Base-by-base conservation (phyloP, 2,329 filamentous ascomycete species). In the Orbilia ellipsospora region DNA sequence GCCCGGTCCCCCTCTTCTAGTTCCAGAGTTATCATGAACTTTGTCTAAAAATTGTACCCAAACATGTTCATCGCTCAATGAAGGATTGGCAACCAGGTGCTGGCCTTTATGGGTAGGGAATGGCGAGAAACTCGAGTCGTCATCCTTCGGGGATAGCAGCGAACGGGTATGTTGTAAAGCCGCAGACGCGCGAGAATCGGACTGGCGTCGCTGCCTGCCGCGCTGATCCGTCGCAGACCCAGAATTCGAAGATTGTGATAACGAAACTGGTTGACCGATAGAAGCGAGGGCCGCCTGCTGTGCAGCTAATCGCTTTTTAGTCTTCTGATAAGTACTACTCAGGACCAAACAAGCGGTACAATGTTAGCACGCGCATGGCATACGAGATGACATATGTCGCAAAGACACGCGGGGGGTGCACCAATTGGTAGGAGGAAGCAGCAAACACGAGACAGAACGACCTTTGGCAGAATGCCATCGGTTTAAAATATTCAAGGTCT, bases 1-100 rank as follows among this genome's bases (percentile, higher is more conserved):
- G 1, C 72, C 60, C 16, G 56, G 59, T 20, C 72, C 59, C 5
- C 10, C 31, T 36, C 31, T 10, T 36, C 31, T 36, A 16, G 44
- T 55, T 20, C 72, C 72, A 48, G 72, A 69, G 28, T 31, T 69
- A 20, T 63, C 72, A 61, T 75, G 72, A 42, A 68, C 72, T 52
- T 75, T 75, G 36, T 75, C 72, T 44, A 75, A 36, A 50, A 75
- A 75, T 48, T 75, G 72, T 31, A 75, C 72, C 72, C 72, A 75
- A 7, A 75, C 72, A 56, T 75, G 72, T 45, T 75, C 72, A 18
- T 75, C 72, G 45, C 72, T 75, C 50, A 75, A 55, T 3, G 72
- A 75, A 15, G 72, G 64, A 23, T 75, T 75, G 20, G 60, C 52
- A 20, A 65, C 72, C 36, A 68, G 45, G 36, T 44, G 63, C 36